Conservation (phyloP, 2,329 filamentous ascomycete species). For the Shiraia sp. region DNA sequence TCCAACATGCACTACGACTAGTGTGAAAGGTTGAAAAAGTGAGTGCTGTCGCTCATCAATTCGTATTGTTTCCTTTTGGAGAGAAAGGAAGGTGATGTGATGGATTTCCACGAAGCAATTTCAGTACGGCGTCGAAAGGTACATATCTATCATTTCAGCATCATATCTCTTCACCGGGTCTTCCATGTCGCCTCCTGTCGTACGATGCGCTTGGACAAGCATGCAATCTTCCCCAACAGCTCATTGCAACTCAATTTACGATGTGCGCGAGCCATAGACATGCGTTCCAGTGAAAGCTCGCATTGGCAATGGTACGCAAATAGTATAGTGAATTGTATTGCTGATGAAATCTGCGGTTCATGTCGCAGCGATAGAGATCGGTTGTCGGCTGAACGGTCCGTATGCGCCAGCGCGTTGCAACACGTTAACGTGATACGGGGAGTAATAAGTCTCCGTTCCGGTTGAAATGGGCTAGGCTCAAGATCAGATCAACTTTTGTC, state of each 20-base stretch:
- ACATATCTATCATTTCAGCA: conserved; percentile 14
- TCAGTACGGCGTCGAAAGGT: conserved; percentile 5
- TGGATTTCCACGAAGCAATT: conserved; percentile 1
- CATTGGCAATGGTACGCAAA: conserved; percentile 20
- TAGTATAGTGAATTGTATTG: conserved; percentile 32
- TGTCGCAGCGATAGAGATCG: conserved; percentile 18
- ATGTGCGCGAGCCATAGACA: conserved; percentile 10
- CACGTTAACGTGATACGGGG: conserved; percentile 9
- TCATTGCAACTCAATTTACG: conserved; percentile 12
- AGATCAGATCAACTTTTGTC: neutral
- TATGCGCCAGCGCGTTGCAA: conserved; percentile 13
- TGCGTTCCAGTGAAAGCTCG: conserved; percentile 11
- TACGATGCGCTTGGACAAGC: conserved; percentile 21
- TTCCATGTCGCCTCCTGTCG: conserved; percentile 13
- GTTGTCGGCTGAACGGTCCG: conserved; percentile 34
- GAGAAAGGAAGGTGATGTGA: neutral
- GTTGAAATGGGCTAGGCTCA: conserved; percentile 12
- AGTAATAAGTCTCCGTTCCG: conserved; percentile 17
- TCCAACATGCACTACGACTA: conserved; percentile 6
- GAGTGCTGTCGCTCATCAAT: conserved; percentile 4
- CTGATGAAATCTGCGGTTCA: conserved; percentile 17
- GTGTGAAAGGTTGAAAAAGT: conserved; percentile 3
- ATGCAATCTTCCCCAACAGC: conserved; percentile 16
- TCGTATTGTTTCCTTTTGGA: neutral
- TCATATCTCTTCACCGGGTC: conserved; percentile 3